Base-by-base conservation (phyloP, 2,329 filamentous ascomycete genomes). In the Epichloe brachyelytri region DNA sequence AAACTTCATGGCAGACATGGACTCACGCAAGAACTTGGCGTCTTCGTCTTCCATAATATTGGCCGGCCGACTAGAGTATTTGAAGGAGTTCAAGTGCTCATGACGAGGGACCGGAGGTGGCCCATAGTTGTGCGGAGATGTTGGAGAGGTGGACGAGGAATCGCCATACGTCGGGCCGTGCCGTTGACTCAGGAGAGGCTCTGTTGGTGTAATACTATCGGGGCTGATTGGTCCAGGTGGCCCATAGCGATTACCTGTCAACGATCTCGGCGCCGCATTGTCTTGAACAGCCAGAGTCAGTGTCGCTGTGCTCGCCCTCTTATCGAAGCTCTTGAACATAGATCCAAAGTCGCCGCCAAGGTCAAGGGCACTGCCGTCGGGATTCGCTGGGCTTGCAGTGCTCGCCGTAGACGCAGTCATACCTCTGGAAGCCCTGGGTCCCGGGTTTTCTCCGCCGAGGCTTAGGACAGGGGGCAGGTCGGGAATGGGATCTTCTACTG, bases 261-360 rank as follows among this genome's bases (percentile, higher is more conserved):
- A 62, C 34, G 73, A 71, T 6, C 75, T 69, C 26, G 68, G 66
- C 17, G 66, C 64, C 4, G 65, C 62, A 8, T 62, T 56, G 11
- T 64, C 63, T 36, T 71, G 68, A 19, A 68, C 71, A 48, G 68
- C 71, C 49, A 76, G 52, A 4, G 69, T 72, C 51, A 76, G 54
- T 4, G 75, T 77, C n/a, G 66, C 66, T 46, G 71, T 67, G 57
- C 76, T 77, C 20, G 72, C 67, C 53, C 76, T 68, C 62, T 80
- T 80, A 55, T 78, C 76, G 46, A 78, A 77, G n/a, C 66, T 69
- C 11, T 68, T 67, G 40, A 80, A 70, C 73, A 81, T 77, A 51
- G 71, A 76, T 53, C 74, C 71, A 55, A 81, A 78, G 58, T 81
- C 78, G 45, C 77, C 73, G 15, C 78, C 78, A 46, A 82, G 60